phyloP scores from a whole-genome alignment of 2,329 filamentous ascomycete genomes.

The Alternaria sp. region DNA sequence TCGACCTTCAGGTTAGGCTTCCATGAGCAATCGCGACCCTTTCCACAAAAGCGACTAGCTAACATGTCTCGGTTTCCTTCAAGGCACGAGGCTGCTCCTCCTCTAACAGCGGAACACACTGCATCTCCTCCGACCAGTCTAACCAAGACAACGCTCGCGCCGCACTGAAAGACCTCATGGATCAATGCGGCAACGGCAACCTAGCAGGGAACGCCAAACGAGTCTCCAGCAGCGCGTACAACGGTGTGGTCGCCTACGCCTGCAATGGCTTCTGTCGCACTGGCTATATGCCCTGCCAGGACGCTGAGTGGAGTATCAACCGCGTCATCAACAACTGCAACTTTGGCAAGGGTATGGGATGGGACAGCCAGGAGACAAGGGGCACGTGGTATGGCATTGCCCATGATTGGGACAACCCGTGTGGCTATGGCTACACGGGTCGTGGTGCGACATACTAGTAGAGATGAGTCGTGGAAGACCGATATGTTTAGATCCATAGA shows the following conservation, averaged over 20 bases:
- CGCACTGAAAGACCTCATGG: neutral
- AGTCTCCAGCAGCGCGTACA: neutral
- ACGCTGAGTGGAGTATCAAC: neutral
- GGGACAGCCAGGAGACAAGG: neutral
- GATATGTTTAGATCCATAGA: neutral
- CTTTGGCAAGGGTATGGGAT: neutral
- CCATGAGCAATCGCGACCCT: neutral
- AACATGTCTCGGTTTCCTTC: neutral
- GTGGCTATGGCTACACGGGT: neutral
- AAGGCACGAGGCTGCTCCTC: neutral
- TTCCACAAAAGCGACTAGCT: neutral
- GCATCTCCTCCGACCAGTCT: neutral
- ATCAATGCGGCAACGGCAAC: neutral
- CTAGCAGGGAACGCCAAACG: neutral
- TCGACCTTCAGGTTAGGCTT: neutral
- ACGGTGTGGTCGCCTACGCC: neutral
- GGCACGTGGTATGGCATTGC: neutral
- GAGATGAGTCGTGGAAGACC: neutral
- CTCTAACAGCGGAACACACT: neutral
- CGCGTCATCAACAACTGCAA: neutral
- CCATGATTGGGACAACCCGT: neutral
- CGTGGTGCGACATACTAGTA: neutral
- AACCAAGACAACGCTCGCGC: neutral
- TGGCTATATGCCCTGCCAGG: neutral
- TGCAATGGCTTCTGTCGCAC: neutral